Conservation (phyloP, 306 rosid species). For the Astragalus membranaceus region DNA sequence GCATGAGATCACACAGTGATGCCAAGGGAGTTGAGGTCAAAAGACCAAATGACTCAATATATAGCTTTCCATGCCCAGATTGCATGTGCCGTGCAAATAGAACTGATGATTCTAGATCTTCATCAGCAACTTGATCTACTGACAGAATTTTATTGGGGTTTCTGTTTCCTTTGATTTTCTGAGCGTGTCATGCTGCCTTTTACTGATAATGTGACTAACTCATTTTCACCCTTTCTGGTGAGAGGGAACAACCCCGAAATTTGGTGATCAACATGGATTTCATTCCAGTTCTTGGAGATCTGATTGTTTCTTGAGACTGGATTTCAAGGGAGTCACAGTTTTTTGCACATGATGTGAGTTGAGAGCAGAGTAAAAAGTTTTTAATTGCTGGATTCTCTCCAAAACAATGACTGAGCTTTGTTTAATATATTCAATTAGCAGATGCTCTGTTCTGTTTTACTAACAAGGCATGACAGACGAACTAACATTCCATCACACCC, state of each 20-base stretch:
- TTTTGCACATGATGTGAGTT: conserved; percentile 36
- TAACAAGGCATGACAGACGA: conserved; percentile 21
- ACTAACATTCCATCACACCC: conserved; percentile 19
- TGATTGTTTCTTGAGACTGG: conserved; percentile 40
- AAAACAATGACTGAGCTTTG: conserved; percentile 16
- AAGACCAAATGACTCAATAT: conserved; percentile 83
- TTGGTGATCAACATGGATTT: conserved; percentile 44
- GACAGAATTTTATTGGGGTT: conserved; percentile 29
- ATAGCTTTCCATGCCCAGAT: conserved; percentile 96
- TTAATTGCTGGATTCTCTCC: conserved; percentile 25
- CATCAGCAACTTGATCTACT: conserved; percentile 43
- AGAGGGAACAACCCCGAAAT: conserved; percentile 40
- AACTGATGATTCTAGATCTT: conserved; percentile 45
- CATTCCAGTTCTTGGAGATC: conserved; percentile 41
- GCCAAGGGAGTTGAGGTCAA: conserved; percentile 84
- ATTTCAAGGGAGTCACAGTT: conserved; percentile 34
- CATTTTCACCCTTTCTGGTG: conserved; percentile 36
- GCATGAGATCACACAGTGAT: conserved; percentile 80
- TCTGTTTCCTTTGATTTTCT: conserved; percentile 28
- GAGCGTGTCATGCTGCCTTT: conserved; percentile 45
- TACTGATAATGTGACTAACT: conserved; percentile 46
- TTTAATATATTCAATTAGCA: conserved; percentile 9
- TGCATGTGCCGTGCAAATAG: conserved; percentile 84
- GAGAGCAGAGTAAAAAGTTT: conserved; percentile 25
- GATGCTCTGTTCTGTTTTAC: not conserved